Conservation (phyloP, 164 flowering plant genomes). For the Aristolochia fimbriata region DNA sequence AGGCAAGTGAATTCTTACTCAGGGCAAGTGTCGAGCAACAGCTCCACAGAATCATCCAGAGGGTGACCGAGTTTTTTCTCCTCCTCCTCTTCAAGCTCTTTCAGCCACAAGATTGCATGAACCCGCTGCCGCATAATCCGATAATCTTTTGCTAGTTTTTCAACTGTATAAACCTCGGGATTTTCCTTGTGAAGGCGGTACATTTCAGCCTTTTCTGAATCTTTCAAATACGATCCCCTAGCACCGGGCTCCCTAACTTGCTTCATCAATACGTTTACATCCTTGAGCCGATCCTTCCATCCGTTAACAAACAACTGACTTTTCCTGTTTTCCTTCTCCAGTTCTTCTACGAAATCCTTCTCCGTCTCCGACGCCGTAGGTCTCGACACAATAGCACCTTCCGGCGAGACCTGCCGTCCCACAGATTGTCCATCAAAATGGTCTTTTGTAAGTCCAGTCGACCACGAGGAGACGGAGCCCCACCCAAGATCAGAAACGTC, state of each 20-base stretch:
- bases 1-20: conserved; percentile 4
- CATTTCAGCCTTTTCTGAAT: conserved; percentile 87
- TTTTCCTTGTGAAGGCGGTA: conserved; percentile 66
- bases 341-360: conserved; percentile 15
- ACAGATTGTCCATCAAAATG: conserved; percentile 68
- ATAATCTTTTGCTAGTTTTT: conserved; percentile 79
- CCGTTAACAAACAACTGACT: conserved; percentile 36
- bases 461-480: conserved; percentile 61
- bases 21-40: conserved; percentile 47
- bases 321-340: conserved; percentile 30
- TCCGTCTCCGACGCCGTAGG: conserved; percentile 6
- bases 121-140: conserved; percentile 91
- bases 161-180: conserved; percentile 75
- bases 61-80: conserved; percentile 81
- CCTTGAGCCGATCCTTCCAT: conserved; percentile 41
- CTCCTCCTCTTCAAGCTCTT: conserved; percentile 75
- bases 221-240: conserved; percentile 73
- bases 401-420: conserved; percentile 25
- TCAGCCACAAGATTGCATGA: conserved; percentile 87
- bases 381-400: background rate
- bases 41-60: conserved; percentile 77
- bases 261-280: conserved; percentile 39
- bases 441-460: conserved; percentile 69
- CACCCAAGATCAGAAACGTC: conserved; percentile 30
- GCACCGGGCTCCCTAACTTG: conserved; percentile 86